Evolutionary conservation across 2,329 filamentous ascomycete genomes (phyloP), one percentile per base, ranked within the genome.

Genomic region (Microsporum canis): DNA sequence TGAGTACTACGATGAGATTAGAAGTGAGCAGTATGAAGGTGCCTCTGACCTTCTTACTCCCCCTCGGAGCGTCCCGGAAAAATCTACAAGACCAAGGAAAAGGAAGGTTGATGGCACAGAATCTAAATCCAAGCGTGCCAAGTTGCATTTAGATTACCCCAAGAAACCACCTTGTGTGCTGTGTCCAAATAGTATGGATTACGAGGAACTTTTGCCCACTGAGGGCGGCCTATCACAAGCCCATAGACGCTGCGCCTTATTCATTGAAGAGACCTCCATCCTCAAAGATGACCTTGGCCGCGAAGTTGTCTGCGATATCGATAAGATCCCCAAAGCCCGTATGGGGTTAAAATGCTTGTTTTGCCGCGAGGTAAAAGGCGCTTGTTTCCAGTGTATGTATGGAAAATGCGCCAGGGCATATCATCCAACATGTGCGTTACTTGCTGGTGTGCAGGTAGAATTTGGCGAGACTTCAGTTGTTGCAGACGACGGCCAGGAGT

Each of bases 331-430:
- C 70, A 92, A 94, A 72, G 89, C 88, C 61, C 88, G 92, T 23
- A 78, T 95, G 66, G 91, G 95, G 31, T 85, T 97, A 66, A 96
- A 95, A 74, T 99, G 94, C 73, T 85, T 95, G 64, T 96, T 89
- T 76, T 99, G 94, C 71, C 89, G 91, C 38, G 95, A 91, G 36
- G 95, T 94, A 73, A 88, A 88, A 61, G 94, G 94, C n/a, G 90
- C 90, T 14, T 96, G 92, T 75, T 95, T 99, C 76, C 92, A 97
- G 73, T 99, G 94, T 75, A 95, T 90, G 0, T 87, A 90, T 67
- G 92, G 91, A 78, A 97, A 96, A 72, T 99, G 94, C 69, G 88
- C 89, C 3, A 82, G 94, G 65, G 88, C 92, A 6, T 99, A 96
- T 74, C 94, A 99, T 72, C 89, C 92, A 14, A 97, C 91, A 1